These are phyloP conservation scores for Wickerhamiella cacticola DNA, from an alignment of 805 yeast genomes.

Conservation along the genomic window DNA sequence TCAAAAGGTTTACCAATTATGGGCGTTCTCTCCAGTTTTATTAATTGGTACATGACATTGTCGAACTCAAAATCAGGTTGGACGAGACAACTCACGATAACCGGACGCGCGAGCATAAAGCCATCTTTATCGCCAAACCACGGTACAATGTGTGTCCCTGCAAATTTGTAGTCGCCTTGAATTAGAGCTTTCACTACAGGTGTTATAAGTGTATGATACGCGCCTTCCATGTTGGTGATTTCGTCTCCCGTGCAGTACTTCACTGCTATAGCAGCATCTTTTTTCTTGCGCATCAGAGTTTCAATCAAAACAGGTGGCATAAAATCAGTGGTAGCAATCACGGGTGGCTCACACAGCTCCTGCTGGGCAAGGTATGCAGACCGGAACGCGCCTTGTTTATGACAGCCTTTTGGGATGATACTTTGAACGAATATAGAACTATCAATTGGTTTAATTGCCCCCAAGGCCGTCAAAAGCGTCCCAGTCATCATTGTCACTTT, in stretches of 20 bases:
- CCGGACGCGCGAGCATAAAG: conserved; percentile 13
- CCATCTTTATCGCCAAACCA: neutral
- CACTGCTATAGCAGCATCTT: conserved; percentile 13
- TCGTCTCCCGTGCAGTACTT: conserved; percentile 16
- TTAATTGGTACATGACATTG: conserved; percentile 16
- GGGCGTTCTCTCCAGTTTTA: conserved; percentile 8
- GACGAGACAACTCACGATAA: conserved; percentile 19
- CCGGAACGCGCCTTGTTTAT: neutral
- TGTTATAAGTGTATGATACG: conserved; percentile 16
- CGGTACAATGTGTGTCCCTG: conserved; percentile 11
- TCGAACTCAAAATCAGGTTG: conserved; percentile 21
- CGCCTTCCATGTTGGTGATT: conserved; percentile 19
- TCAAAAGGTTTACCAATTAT: conserved; percentile 11
- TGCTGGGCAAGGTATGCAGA: neutral
- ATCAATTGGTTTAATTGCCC: neutral
- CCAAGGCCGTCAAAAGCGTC: conserved; percentile 10
- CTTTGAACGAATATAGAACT: neutral
- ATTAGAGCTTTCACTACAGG: conserved; percentile 18
- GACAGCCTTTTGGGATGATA: neutral
- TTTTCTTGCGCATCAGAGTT: conserved; percentile 15
- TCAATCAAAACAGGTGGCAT: conserved; percentile 14
- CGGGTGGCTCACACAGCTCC: conserved; percentile 10
- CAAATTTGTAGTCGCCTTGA: conserved; percentile 15
- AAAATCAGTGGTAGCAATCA: conserved; percentile 8
- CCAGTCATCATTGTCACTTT: conserved; percentile 1